Evolutionary conservation across 129 eudicot species (phyloP), one percentile per base, ranked within the genome.

Genomic region (Glebionis coronaria): DNA sequence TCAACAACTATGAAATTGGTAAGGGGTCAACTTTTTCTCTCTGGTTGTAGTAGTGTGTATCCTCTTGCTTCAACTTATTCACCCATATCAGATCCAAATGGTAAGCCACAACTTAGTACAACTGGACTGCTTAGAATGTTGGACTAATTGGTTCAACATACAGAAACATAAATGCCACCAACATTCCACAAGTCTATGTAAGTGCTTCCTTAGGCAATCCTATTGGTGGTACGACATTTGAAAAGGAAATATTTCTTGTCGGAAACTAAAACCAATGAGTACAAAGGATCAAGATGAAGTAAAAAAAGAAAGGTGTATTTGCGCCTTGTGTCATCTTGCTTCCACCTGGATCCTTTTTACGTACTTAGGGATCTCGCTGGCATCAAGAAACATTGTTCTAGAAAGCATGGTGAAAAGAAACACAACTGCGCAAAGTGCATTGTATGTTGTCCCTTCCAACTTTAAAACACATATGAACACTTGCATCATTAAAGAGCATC

Each of bases 111-210:
- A 44, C 59, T 44, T 64, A 46, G 59, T 25, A 51, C 78, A 3
- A 65, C 58, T 6, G 9, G 40, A 3, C 18, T 44, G 54, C 59
- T 73, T 65, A n/a, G n/a, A n/a, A n/a, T n/a, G n/a, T n/a, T n/a
- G n/a, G n/a, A n/a, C n/a, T 42, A 15, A 8, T 73, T 55, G 66
- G 67, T 20, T 73, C 78, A 44, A 55, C 65, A 15, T 28, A 66
- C 18, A 56, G 27, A 56, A 25, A 53, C 44, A 63, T 15, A 29
- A 53, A 13, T 53, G 44, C 29, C 42, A 42, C 8, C 23, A 44
- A 16, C 52, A 16, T 54, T 65, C 4, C 12, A 25, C 27, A 12
- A 42, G 54, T 25, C 3, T 21, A 55, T 44, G 27, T 67, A 45
- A 44, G 51, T 45, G 27, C 59, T 73, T 54, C 62, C 15, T 40